Percentiles rank a stretch among this genome's conserved stretches.
These are phyloP conservation scores for Beauveria rudraprayagi DNA, from an alignment of 2,329 filamentous ascomycete genomes.

Conservation along the genomic window DNA sequence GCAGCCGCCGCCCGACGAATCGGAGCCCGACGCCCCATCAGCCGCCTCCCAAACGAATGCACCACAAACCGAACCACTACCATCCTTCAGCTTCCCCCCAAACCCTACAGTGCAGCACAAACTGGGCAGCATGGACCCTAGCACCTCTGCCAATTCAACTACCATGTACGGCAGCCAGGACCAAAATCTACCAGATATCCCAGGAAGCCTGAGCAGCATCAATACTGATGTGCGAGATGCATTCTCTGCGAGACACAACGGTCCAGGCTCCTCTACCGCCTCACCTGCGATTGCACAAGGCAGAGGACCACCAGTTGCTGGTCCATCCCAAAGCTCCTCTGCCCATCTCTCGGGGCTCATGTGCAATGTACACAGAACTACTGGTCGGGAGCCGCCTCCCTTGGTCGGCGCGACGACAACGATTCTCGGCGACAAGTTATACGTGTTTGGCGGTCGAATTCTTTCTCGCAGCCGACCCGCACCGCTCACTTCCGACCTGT, in stretches of 20 bases:
- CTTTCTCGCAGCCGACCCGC: slow-evolving; percentile 73
- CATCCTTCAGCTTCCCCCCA: not conserved
- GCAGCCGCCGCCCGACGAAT: slow-evolving; percentile 33
- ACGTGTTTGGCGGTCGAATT: slow-evolving; percentile 88
- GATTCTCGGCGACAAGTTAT: slow-evolving; percentile 88
- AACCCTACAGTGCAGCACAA: not conserved
- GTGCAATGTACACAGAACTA: slow-evolving; percentile 75
- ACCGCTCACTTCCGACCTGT: slow-evolving; percentile 80
- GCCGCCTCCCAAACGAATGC: not conserved
- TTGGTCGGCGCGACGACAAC: slow-evolving; percentile 94
- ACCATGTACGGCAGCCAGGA: slow-evolving; percentile 9
- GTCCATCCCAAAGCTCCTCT: slow-evolving; percentile 39
- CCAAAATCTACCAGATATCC: not conserved
- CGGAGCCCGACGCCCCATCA: not conserved
- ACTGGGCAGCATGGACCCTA: not conserved
- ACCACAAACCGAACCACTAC: slow-evolving; percentile 22
- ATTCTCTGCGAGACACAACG: slow-evolving; percentile 26
- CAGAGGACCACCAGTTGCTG: slow-evolving; percentile 26
- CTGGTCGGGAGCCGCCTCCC: slow-evolving; percentile 81
- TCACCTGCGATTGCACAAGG: slow-evolving; percentile 43
- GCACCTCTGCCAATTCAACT: not conserved
- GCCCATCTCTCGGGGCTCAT: slow-evolving; percentile 57
- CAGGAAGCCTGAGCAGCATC: not conserved
- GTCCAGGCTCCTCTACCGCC: slow-evolving; percentile 46
- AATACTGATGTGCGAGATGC: slow-evolving; percentile 7